Percentiles rank a stretch among this genome's conserved stretches.
These are phyloP conservation scores for Mortierella sp. DNA, from an alignment of 371 early-diverging fungal genomes.

Conservation along the genomic window DNA sequence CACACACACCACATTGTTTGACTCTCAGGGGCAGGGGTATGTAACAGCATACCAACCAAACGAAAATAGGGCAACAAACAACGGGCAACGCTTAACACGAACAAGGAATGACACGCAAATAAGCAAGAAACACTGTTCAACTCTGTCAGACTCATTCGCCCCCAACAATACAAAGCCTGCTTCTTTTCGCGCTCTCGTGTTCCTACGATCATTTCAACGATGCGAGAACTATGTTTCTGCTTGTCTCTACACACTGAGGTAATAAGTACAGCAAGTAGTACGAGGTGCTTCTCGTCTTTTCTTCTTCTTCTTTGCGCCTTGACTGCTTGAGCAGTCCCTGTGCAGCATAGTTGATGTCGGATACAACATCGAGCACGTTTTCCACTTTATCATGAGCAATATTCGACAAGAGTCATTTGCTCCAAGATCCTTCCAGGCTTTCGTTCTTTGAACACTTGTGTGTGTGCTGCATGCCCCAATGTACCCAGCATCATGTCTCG, in stretches of 20 bases:
- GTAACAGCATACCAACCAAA: too few species aligned
- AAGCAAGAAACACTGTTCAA: too few species aligned
- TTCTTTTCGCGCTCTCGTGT: not conserved
- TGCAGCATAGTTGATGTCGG: not conserved
- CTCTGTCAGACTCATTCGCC: not conserved
- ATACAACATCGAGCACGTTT: slow-evolving; percentile 1
- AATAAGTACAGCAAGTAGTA: too few species aligned
- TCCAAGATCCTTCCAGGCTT: not conserved
- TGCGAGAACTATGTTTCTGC: not conserved
- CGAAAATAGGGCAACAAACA: too few species aligned
- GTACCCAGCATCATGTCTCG: too few species aligned
- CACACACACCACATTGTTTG: not conserved
- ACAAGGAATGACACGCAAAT: too few species aligned
- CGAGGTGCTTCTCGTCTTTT: too few species aligned
- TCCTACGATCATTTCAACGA: not conserved
- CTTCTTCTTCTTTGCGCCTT: not conserved
- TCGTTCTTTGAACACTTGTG: not conserved
- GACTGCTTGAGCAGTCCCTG: too few species aligned
- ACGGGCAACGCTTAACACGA: too few species aligned
- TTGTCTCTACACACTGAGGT: too few species aligned
- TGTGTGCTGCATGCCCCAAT: too few species aligned
- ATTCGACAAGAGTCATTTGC: not conserved
- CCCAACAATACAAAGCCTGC: not conserved
- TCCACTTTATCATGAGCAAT: not conserved
- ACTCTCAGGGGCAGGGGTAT: not conserved